phyloP scores from a whole-genome alignment of 345 rosid species.

The Raphanus raphanistrum region DNA sequence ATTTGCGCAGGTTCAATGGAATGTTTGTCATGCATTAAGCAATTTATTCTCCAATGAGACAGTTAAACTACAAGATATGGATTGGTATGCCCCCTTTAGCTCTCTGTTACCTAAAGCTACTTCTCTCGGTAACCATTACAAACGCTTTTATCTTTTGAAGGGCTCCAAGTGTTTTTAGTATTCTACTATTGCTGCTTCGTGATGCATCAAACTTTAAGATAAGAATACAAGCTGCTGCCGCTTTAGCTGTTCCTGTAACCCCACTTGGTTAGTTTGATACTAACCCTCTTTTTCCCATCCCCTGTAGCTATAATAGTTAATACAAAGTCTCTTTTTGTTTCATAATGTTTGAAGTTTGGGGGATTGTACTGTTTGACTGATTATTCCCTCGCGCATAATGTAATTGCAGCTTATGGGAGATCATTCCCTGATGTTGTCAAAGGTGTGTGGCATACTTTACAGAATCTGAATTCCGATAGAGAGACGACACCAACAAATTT shows the following conservation, averaged over 20 bases:
- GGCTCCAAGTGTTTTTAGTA: slow-evolving; percentile 88
- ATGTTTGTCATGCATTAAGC: slow-evolving; percentile 91
- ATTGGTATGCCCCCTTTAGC: slow-evolving; percentile 58
- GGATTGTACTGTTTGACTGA: slow-evolving; percentile 16
- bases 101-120: slow-evolving; percentile 24
- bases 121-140: neutral
- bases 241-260: slow-evolving; percentile 79
- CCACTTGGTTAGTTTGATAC: slow-evolving; percentile 52
- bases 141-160: slow-evolving; percentile 46
- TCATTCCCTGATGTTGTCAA: slow-evolving; percentile 86
- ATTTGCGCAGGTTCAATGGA: slow-evolving; percentile 89
- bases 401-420: slow-evolving; percentile 69
- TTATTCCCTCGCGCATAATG: neutral
- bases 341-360: neutral
- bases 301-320: slow-evolving; percentile 9
- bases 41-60: slow-evolving; percentile 80
- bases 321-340: neutral
- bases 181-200: slow-evolving; percentile 73
- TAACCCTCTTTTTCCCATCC: neutral
- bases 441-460: slow-evolving; percentile 72
- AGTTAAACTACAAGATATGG: slow-evolving; percentile 69
- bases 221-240: slow-evolving; percentile 97
- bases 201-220: slow-evolving; percentile 93
- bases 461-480: slow-evolving; percentile 65
- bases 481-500: slow-evolving; percentile 64